Evolutionary conservation across 2,329 filamentous ascomycete species (phyloP).

Genomic region (Tympanopsis confertula): DNA sequence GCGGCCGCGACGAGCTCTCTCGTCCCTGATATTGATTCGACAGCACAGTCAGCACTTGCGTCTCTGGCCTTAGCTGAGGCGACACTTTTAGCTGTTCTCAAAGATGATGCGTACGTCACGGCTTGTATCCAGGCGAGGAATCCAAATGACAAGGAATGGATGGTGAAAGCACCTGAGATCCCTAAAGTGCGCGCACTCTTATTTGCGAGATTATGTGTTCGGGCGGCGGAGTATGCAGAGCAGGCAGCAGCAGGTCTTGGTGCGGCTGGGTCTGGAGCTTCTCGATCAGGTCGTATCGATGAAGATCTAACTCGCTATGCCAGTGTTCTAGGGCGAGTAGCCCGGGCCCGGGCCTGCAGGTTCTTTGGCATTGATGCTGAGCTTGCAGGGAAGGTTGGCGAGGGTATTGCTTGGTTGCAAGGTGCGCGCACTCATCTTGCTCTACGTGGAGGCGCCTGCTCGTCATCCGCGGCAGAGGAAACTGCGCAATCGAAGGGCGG

Average conservation of each 20-base stretch:
- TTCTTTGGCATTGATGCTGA: constrained; percentile 53
- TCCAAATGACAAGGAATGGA: constrained; percentile 50
- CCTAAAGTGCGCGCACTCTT: constrained; percentile 52
- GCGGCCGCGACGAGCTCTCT: constrained; percentile 4
- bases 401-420: constrained; percentile 48
- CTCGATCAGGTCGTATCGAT: constrained; percentile 24
- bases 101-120: constrained; percentile 51
- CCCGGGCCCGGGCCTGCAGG: constrained; percentile 45
- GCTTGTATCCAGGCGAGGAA: constrained; percentile 48
- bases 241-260: constrained; percentile 21
- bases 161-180: constrained; percentile 49
- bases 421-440: constrained; percentile 42
- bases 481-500: constrained; percentile 5
- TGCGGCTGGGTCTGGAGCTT: neutral
- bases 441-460: constrained; percentile 20
- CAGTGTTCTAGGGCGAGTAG: constrained; percentile 39
- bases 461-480: constrained; percentile 5
- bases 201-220: constrained; percentile 47
- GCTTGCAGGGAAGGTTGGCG: constrained; percentile 41
- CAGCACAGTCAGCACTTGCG: neutral
- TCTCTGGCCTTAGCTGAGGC: constrained; percentile 45
- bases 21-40: constrained; percentile 21
- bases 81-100: constrained; percentile 48
- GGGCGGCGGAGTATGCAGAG: constrained; percentile 47
- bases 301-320: constrained; percentile 41